Evolutionary conservation across 164 flowering plant genomes (phyloP), one percentile per base, ranked within the genome.

Genomic region (Hamamelis virginiana): DNA sequence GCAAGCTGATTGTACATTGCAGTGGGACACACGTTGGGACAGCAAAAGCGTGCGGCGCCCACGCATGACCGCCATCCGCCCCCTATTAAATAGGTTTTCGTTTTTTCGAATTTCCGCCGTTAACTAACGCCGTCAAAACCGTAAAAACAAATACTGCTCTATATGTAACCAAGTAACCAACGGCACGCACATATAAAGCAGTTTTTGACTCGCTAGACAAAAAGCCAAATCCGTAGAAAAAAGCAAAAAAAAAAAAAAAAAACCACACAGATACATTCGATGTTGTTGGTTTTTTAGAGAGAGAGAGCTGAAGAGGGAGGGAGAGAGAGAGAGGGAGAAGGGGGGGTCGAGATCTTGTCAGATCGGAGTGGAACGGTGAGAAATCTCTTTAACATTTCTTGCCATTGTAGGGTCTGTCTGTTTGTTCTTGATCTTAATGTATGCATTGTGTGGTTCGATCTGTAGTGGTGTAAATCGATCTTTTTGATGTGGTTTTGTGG

Each of bases 311-410:
- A 46, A 33, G 57, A 47, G 66, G 26, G 62, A 27, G 25, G 58
- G 47, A 50, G 28, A 57, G 23, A 47, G 12, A 25, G 19, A 69
- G 10, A 52, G 44, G 65, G 22, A 45, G 71, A 14, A 52, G 44
- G 65, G 22, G 51, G 59, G 38, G 47, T 4, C 13, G 56, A 68
- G 77, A 68, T 70, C 73, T 74, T 71, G 53, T 60, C 72, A 79
- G 84, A 83, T 83, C 84, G 69, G 70, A 58, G 71, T 67, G 38
- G 33, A 70, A 51, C 12, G 59, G 84, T 76, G 70, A 78, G 80
- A 64, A 70, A 67, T 64, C 33, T 65, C 58, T 41, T 21, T 14
- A 44, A 15, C 59, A 22, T 53, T 66, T 47, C 21, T 14, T n/a
- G 38, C 45, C 21, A 46, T 13, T 61, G 61, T 68, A 58, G 14